Base-by-base conservation (phyloP, 1,284 basidiomycete genomes). In the Ustilago crameri region DNA sequence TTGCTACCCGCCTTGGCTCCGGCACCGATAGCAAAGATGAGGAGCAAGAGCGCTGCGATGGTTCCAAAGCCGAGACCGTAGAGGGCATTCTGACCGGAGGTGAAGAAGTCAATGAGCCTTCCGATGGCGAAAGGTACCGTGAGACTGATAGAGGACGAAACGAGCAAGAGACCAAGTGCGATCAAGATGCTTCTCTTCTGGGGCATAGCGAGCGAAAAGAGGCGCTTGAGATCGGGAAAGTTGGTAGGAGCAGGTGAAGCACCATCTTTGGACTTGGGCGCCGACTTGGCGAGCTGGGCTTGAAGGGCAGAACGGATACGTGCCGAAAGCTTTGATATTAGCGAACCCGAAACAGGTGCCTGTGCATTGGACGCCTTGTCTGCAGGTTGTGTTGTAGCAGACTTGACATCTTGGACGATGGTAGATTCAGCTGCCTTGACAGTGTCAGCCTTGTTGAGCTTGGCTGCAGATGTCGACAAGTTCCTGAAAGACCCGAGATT, bases 21-120 rank as follows among this genome's bases (percentile, higher is more conserved):
- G 0, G 93, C 95, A 7, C 95, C 95, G 32, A 90, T 84, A 5
- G 92, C 92, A 84, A 98, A 98, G n/a, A 93, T 85, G 1, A 88
- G 74, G 9, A 95, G 86, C 27, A 98, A 87, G 9, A 89, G 80
- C 0, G 86, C 88, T 9, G 93, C 93, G 0, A 95, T 93, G 69
- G 92, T 89, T 54, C 90, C 90, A 37, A 93, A 87, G 1, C 91
- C 89, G 23, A 97, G 66, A 18, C 84, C 84, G 35, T 84, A 78
- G 15, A 74, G 56, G 18, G 61, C 34, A 12, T 59, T 54, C 15
- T 74, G 76, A 17, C 66, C 69, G 30, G 65, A 61, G 23, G 80
- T 80, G 66, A 83, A 83, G 46, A 81, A 83, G 62, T 83, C 81
- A 48, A 83, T 82, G 20, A 83, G 51, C 15, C 75, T 75, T 34